Base-by-base conservation (phyloP, 2,329 filamentous ascomycete genomes). In the Pseudogymnoascus sp. region DNA sequence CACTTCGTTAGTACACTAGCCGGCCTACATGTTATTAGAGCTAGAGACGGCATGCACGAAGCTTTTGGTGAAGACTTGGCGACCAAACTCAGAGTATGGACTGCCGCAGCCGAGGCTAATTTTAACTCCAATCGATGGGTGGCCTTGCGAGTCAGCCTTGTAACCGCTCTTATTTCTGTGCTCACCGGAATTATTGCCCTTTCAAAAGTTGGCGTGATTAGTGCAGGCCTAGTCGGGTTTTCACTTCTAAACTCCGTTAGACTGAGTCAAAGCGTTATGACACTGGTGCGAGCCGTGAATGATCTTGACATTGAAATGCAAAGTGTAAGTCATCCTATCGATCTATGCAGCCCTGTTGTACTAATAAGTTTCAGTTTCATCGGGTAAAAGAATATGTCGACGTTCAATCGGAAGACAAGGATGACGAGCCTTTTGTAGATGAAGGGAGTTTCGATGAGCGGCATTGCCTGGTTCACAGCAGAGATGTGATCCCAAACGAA, bases 61-160 rank as follows among this genome's bases (percentile, higher is more conserved):
- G 75, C 75, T 1, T 85, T 84, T 62, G 74, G 77, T 10, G 71
- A 77, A 25, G 76, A 81, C 36, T 71, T 85, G n/a, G 82, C 82
- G 1, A 74, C 79, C 28, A 81, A 80, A 67, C 65, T 85, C 34
- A 75, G 79, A 1, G 70, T 77, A 0, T 81, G 78, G 71, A 77
- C 79, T 10, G 76, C 77, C 5, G 75, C 81, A 0, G 73, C 76
- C 0, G 81, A 84, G 68, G 74, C 82, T 0, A 79, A 78, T 56
- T 83, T 78, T 66, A 84, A 84, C 70, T 79, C 79, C 65, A 85
- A 85, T 68, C 79, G 83, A 6, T 85, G 83, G 83, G 79, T 85
- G 2, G 77, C 78, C 1, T 76, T 84, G 40, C 79, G 83, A 4
- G 31, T 34, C 31, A 34, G 10, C 10, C 10, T 34, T 34, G 31